Evolutionary conservation across 495 filamentous ascomycete genomes (phyloP).

Genomic region (Immersiella caudata): DNA sequence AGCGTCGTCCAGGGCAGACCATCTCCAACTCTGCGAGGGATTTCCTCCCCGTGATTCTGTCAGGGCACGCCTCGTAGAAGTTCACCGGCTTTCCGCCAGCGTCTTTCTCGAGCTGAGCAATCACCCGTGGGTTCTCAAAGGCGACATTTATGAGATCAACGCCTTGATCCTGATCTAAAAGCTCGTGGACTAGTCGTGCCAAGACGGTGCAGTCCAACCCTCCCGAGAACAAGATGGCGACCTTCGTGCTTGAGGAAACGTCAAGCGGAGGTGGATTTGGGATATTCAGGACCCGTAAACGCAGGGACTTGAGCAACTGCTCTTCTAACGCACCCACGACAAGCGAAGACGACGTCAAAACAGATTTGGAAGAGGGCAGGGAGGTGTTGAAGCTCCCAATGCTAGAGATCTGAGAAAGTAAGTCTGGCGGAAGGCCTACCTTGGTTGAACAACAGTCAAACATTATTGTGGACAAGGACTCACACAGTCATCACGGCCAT

Average conservation of each 20-base stretch:
- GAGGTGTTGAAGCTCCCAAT: constrained; percentile 65
- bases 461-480: constrained; percentile 26
- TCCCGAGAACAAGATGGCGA: constrained; percentile 91
- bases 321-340: constrained; percentile 60
- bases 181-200: constrained; percentile 79
- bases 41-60: constrained; percentile 80
- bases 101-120: constrained; percentile 39
- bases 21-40: constrained; percentile 72
- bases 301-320: constrained; percentile 65
- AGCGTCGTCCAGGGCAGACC: constrained; percentile 72
- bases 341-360: constrained; percentile 51
- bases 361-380: constrained; percentile 41
- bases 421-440: constrained; percentile 40
- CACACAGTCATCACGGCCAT: constrained; percentile 42
- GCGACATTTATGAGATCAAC: constrained; percentile 95
- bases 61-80: constrained; percentile 82
- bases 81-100: constrained; percentile 29
- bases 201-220: constrained; percentile 91
- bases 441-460: constrained; percentile 11
- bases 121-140: constrained; percentile 87
- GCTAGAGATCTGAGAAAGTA: constrained; percentile 56
- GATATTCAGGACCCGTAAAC: constrained; percentile 67
- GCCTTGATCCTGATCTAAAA: constrained; percentile 64
- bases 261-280: constrained; percentile 53
- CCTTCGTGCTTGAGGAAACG: constrained; percentile 45